Evolutionary conservation across 306 rosid species (phyloP).

Genomic region (Dalbergia cultrata): DNA sequence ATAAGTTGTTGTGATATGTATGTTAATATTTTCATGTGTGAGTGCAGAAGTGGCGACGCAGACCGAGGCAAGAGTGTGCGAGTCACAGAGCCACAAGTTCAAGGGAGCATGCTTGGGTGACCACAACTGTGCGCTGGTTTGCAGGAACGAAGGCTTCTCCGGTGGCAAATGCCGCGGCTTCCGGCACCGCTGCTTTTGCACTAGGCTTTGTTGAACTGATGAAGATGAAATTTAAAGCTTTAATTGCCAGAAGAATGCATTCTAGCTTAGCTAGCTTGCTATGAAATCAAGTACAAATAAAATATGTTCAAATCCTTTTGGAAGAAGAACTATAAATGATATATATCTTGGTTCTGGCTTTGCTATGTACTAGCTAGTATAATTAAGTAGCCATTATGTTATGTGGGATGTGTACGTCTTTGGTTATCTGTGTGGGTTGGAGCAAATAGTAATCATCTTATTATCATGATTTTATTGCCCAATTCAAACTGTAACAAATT

Average conservation of each 20-base stretch:
- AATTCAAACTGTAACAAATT: neutral
- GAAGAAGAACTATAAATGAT: neutral
- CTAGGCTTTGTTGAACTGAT: slow-evolving; percentile 39
- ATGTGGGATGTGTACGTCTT: neutral
- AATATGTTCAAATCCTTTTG: neutral
- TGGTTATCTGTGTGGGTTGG: neutral
- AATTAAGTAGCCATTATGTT: neutral
- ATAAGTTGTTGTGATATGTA: too few species aligned
- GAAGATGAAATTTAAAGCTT: too few species aligned
- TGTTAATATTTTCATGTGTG: too few species aligned
- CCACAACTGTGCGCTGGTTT: slow-evolving; percentile 56
- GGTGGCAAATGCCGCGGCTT: slow-evolving; percentile 60
- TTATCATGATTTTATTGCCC: neutral
- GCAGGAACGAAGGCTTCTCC: slow-evolving; percentile 61
- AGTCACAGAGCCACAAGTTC: slow-evolving; percentile 54
- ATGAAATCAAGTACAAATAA: slow-evolving; percentile 13
- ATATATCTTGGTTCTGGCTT: neutral
- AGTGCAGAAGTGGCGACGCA: slow-evolving; percentile 44
- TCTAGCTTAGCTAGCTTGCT: too few species aligned
- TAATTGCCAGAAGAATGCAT: neutral
- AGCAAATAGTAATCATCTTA: neutral
- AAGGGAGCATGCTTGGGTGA: slow-evolving; percentile 43
- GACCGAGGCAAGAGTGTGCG: slow-evolving; percentile 58
- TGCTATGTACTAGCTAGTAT: neutral
- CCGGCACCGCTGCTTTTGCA: slow-evolving; percentile 66